Conservation (phyloP, 345 rosid genomes). For the Rhodamnia argentea region DNA sequence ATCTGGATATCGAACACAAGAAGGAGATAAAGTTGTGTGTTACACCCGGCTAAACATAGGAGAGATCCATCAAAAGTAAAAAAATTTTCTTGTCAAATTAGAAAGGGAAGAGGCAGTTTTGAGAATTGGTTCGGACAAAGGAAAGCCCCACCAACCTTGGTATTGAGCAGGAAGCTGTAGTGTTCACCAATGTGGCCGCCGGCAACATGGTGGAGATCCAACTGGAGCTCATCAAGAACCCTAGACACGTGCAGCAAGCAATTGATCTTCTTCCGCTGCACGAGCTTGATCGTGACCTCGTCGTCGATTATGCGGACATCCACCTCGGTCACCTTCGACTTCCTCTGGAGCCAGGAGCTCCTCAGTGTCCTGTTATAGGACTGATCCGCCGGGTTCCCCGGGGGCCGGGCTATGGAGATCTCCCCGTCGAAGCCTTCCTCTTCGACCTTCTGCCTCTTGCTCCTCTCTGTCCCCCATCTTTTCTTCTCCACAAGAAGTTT, state of each 20-base stretch:
- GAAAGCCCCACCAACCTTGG: conserved; percentile 38
- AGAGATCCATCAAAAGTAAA: neutral
- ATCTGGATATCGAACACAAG: conserved; percentile 12
- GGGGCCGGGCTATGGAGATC: conserved; percentile 12
- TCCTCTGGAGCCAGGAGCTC: conserved; percentile 87
- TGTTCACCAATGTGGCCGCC: conserved; percentile 87
- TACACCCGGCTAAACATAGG: neutral
- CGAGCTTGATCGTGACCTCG: conserved; percentile 79
- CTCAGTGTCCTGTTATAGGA: conserved; percentile 45
- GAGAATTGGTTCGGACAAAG: neutral
- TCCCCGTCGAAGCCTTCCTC: conserved; percentile 37
- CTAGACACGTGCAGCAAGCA: conserved; percentile 68
- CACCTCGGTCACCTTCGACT: conserved; percentile 73
- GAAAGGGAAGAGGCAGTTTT: neutral
- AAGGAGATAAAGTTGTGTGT: neutral
- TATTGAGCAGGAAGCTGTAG: conserved; percentile 66
- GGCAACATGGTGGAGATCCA: conserved; percentile 79
- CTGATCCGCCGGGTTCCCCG: conserved; percentile 26
- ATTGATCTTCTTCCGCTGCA: conserved; percentile 70
- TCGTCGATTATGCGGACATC: conserved; percentile 80
- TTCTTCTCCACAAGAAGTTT: conserved; percentile 69
- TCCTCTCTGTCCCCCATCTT: conserved; percentile 46
- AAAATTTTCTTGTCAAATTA: neutral
- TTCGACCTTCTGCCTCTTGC: conserved; percentile 33
- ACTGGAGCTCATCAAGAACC: conserved; percentile 66